Percentiles rank a stretch among this genome's conserved stretches.
Evolutionary conservation across 108 stramenopile species (phyloP).

Genomic region (Parietichytrium sp.): DNA sequence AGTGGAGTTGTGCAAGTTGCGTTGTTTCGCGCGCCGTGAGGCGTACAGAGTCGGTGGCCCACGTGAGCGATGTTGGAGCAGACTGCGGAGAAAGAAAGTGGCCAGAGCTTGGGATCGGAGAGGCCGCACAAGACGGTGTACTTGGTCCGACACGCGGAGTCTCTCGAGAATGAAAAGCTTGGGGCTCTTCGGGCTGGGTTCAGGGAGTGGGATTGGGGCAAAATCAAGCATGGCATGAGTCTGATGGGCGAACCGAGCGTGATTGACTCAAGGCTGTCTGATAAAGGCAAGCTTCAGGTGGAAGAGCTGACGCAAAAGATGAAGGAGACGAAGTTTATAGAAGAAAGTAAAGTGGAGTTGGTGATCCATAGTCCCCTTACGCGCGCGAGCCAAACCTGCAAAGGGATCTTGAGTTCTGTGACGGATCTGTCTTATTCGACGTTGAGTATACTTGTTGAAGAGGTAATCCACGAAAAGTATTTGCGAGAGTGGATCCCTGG

Average conservation of each 20-base stretch:
- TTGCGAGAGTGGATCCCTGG: slow-evolving; percentile 67
- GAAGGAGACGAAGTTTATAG: slow-evolving; percentile 54
- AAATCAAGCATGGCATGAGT: slow-evolving; percentile 46
- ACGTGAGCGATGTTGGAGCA: too few species aligned
- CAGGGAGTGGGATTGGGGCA: slow-evolving; percentile 46
- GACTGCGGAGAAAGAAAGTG: too few species aligned
- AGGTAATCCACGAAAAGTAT: slow-evolving; percentile 58
- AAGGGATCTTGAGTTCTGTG: slow-evolving; percentile 65
- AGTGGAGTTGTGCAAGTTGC: too few species aligned
- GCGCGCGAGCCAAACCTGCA: slow-evolving; percentile 65
- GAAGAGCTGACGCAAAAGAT: slow-evolving; percentile 53
- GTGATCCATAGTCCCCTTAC: slow-evolving; percentile 67
- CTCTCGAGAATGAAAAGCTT: slow-evolving; percentile 68
- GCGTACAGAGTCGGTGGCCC: too few species aligned
- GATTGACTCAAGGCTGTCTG: slow-evolving; percentile 65
- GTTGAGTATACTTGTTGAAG: slow-evolving; percentile 50
- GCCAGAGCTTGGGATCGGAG: too few species aligned
- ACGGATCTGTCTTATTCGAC: not conserved
- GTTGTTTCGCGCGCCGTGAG: too few species aligned
- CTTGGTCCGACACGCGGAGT: slow-evolving; percentile 74
- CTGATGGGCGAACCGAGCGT: slow-evolving; percentile 64
- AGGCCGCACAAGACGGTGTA: slow-evolving; percentile 56
- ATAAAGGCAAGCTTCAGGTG: slow-evolving; percentile 60
- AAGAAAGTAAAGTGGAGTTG: slow-evolving; percentile 50
- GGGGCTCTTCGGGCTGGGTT: slow-evolving; percentile 49